Base-by-base conservation (phyloP, 805 yeast species). In the Metschnikowia koreensis region DNA sequence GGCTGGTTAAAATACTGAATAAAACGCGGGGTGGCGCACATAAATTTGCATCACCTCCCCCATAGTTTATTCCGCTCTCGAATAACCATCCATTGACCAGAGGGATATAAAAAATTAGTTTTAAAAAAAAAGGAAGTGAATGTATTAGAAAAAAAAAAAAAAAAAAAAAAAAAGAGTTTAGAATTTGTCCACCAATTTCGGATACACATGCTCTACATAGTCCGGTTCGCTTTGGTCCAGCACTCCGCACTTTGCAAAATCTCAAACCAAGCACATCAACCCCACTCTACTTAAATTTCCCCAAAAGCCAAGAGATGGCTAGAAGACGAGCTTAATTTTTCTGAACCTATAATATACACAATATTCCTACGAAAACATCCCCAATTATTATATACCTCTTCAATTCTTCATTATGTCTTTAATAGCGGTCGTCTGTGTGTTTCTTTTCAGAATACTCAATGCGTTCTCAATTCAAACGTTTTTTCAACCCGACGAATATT, bases 401-500 rank as follows among this genome's bases (percentile, higher is more conserved):
- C 34, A 31, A 31, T 34, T 15, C 26, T 29, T 26, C 40, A 17
- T 12, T 37, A 48, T 48, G 51, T 41, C 46, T 15, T 31, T 43
- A 26, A 9, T 26, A 12, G 43, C 22, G 29, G 29, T 43, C 12
- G 10, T 37, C 29, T 12, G 43, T 16, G 41, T 50, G 7, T 44
- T 50, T 34, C 27, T 72, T 0, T 56, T 79, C n/a, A 68, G 96
- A 38, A 55, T 85, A 9, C 33, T 80, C 60, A 90, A 91, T 66
- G 81, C 96, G 0, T 63, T 87, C 26, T 66, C 83, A 1, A 80
- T 82, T 6, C 65, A 65, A 50, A 90, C 98, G 0, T 94, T 83
- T 64, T 94, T 94, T 70, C 99, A 94, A 66, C 93, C 99, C 0
- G 99, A 94, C 67, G 99, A 94, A 68, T 94, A 78, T 69, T 94